Percentiles rank a stretch among this genome's conserved stretches.
These are phyloP conservation scores for Chamaecyparis obtusa DNA, from an alignment of 75 land plant genomes.

Conservation along the genomic window DNA sequence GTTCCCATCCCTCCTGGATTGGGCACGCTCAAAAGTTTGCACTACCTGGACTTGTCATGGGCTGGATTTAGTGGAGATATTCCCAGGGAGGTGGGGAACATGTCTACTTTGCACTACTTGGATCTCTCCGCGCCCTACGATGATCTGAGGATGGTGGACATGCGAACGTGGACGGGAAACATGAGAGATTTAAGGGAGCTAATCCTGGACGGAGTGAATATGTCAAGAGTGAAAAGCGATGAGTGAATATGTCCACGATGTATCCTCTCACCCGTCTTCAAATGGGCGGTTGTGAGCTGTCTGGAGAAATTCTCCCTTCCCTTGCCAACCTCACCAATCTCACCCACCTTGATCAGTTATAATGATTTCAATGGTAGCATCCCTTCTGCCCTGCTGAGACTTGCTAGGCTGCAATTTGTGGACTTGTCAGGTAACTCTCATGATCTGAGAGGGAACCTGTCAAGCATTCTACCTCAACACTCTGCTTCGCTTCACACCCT, in stretches of 20 bases:
- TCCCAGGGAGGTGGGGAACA: slow-evolving; percentile 41
- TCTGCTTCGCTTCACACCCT: background rate
- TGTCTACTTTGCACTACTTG: slow-evolving; percentile 18
- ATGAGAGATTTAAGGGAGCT: background rate
- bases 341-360: background rate
- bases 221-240: too few relatives aligned
- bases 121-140: too few relatives aligned
- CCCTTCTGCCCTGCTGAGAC: too few relatives aligned
- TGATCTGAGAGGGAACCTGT: too few relatives aligned
- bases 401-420: background rate
- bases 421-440: background rate
- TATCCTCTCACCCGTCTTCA: too few relatives aligned
- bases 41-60: slow-evolving; percentile 21
- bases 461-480: background rate
- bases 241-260: too few relatives aligned
- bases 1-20: slow-evolving; percentile 18
- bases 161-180: too few relatives aligned
- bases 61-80: slow-evolving; percentile 29
- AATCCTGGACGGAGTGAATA: background rate
- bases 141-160: too few relatives aligned
- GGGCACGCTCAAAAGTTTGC: slow-evolving; percentile 17
- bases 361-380: too few relatives aligned
- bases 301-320: too few relatives aligned
- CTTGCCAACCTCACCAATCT: background rate
- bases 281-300: too few relatives aligned